Evolutionary conservation across 495 filamentous ascomycete species (phyloP), one percentile per base, ranked within the genome.

Genomic region (Aspergillus bertholletiae): DNA sequence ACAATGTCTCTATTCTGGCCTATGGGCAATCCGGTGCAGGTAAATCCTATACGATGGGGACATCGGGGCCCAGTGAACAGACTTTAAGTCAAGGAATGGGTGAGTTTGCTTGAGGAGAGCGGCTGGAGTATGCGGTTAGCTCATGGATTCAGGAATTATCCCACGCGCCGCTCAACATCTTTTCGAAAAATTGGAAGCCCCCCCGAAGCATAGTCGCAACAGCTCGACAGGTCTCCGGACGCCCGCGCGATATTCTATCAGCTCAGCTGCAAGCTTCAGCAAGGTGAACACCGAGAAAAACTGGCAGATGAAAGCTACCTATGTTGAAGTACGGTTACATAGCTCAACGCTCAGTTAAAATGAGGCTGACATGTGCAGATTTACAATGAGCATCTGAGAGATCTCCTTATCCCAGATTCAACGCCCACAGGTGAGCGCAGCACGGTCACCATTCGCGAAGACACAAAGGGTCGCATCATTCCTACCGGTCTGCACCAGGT

Each of bases 1-100:
- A 97, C 79, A 99, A 99, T 86, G 94, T 99, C 60, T 99, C 94
- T 12, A 84, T 99, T 45, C 80, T 99, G 57, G 94, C 94, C 37
- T 99, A 99, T 62, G 94, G 94, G 60, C 94, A 99, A 76, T 99
- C 94, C n/a, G 94, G 94, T 34, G 91, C 94, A n/a, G 94, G 94
- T 62, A 99, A 99, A 73, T 99, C 94, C 1, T 97, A 97, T 68
- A 99, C 94, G 0, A 99, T 99, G 94, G 94, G 94, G 37, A 99
- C 94, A 1, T 88, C 94, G 3, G 90, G 92, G 3, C 92, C 95
- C 7, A 73, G 66, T 18, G 93, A 96, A 64, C 89, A 96, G 63
- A 78, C 75, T 62, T 49, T n/a, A n/a, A n/a, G 79, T 43, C 80
- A 87, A 12, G 72, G 83, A 0, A 96, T 92, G 89, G 93, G 92